Percentiles rank a stretch among this genome's conserved stretches.
phyloP scores from a whole-genome alignment of 768 basidiomycete genomes.

The Dioszegia hungarica region DNA sequence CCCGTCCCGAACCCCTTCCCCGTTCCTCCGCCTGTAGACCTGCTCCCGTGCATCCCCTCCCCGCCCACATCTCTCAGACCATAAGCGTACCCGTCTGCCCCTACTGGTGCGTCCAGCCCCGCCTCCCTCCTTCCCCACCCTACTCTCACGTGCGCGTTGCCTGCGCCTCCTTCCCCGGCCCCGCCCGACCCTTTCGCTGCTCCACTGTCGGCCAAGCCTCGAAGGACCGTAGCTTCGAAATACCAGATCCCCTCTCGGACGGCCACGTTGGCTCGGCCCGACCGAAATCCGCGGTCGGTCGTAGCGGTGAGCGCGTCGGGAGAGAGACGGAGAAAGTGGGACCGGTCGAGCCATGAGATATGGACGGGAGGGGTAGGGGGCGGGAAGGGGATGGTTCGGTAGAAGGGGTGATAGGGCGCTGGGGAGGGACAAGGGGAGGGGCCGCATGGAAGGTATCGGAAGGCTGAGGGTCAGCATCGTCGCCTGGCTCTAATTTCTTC shows the following conservation, averaged over 20 bases:
- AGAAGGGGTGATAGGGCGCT: slow-evolving; percentile 32
- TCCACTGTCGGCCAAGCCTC: slow-evolving; percentile 53
- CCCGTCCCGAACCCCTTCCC: slow-evolving; percentile 62
- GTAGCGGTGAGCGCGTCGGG: slow-evolving; percentile 45
- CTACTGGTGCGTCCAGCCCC: slow-evolving; percentile 85
- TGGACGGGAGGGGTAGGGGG: slow-evolving; percentile 33
- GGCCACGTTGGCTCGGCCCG: slow-evolving; percentile 82
- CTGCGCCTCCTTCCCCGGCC: no score
- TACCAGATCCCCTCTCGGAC: slow-evolving; percentile 89
- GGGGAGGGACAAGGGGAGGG: slow-evolving; percentile 38
- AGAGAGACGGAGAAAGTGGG: slow-evolving; percentile 40
- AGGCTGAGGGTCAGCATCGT: slow-evolving; percentile 20
- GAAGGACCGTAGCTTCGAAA: slow-evolving; percentile 77
- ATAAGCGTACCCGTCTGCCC: slow-evolving; percentile 90
- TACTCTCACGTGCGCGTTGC: slow-evolving; percentile 70
- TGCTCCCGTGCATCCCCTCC: slow-evolving; percentile 79
- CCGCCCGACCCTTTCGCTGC: slow-evolving; percentile 50
- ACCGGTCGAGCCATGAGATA: slow-evolving; percentile 45
- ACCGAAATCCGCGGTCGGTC: slow-evolving; percentile 85
- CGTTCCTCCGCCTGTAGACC: slow-evolving; percentile 71
- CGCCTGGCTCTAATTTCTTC: not conserved
- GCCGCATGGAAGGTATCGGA: slow-evolving; percentile 39
- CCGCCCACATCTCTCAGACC: slow-evolving; percentile 86
- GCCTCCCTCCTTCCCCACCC: slow-evolving; percentile 92
- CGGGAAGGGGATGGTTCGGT: slow-evolving; percentile 36